phyloP scores from a whole-genome alignment of 176 grass and related monocot genomes.

The Musa acuminata region DNA sequence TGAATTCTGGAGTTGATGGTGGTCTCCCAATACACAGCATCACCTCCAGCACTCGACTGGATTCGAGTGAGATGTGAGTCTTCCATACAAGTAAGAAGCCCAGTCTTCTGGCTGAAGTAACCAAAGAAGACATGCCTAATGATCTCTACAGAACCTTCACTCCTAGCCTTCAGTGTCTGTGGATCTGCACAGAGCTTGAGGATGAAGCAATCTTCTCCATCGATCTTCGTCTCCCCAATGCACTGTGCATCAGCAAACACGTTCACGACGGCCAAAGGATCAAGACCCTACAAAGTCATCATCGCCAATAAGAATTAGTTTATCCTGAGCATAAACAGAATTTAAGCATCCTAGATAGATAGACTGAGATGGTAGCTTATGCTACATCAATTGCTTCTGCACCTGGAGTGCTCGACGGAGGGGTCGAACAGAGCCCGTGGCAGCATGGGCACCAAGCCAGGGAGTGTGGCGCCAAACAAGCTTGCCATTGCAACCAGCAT shows the following conservation, averaged over 20 bases:
- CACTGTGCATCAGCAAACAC: not conserved
- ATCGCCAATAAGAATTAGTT: not conserved
- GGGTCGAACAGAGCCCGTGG: not conserved
- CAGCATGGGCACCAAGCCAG: not conserved
- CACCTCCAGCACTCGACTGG: not conserved
- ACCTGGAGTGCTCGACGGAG: conserved; percentile 1
- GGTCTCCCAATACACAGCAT: not conserved
- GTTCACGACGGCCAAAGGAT: not conserved
- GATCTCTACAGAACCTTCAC: not conserved
- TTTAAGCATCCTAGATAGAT: not conserved
- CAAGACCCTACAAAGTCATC: not conserved
- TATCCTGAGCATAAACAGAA: not conserved
- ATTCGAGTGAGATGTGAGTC: not conserved
- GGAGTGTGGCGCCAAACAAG: conserved; percentile 4
- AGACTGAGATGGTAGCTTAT: not conserved
- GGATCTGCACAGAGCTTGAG: conserved; percentile 3
- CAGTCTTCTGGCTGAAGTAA: conserved; percentile 2
- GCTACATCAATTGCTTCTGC: not conserved
- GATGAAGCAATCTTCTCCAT: conserved; percentile 4
- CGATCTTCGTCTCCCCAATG: conserved; percentile 1
- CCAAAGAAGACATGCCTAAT: not conserved
- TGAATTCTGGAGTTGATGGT: not conserved
- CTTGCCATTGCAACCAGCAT: not conserved
- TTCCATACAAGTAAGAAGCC: not conserved
- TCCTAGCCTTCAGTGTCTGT: not conserved